Evolutionary conservation across 2,329 filamentous ascomycete genomes (phyloP).

Genomic region (Penicillium aurantiogriseum): DNA sequence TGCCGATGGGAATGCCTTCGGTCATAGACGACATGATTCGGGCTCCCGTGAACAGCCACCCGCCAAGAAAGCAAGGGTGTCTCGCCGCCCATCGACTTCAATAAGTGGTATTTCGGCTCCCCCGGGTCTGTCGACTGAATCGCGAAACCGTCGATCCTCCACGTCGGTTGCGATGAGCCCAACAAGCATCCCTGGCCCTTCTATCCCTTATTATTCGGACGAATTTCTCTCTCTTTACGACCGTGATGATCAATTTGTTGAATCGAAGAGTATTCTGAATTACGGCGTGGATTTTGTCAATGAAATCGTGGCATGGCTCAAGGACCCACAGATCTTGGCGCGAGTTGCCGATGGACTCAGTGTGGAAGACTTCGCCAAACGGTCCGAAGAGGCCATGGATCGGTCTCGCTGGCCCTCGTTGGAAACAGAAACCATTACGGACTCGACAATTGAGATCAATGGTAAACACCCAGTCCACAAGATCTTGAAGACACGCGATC

Average conservation of each 20-base stretch:
- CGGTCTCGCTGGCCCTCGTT: slow-evolving; percentile 54
- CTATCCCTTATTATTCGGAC: slow-evolving; percentile 68
- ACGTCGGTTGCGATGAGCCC: slow-evolving; percentile 69
- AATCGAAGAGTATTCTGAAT: slow-evolving; percentile 71
- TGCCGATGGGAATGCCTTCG: slow-evolving; percentile 50
- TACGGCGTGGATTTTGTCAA: slow-evolving; percentile 73
- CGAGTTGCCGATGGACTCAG: slow-evolving; percentile 63
- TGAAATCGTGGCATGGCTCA: slow-evolving; percentile 74
- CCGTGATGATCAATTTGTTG: slow-evolving; percentile 57
- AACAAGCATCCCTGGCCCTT: slow-evolving; percentile 61
- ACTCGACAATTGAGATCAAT: slow-evolving; percentile 48
- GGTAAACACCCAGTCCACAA: slow-evolving; percentile 69
- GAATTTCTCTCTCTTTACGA: slow-evolving; percentile 75
- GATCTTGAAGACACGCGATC: slow-evolving; percentile 51
- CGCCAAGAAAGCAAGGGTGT: slow-evolving; percentile 76
- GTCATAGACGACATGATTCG: slow-evolving; percentile 57
- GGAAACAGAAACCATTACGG: slow-evolving; percentile 53
- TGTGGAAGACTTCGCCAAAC: slow-evolving; percentile 68
- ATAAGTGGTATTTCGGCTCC: slow-evolving; percentile 66
- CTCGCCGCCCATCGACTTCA: slow-evolving; percentile 75
- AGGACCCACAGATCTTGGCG: slow-evolving; percentile 67
- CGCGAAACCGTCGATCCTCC: slow-evolving; percentile 58
- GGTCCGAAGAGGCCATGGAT: slow-evolving; percentile 56
- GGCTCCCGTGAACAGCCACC: slow-evolving; percentile 53
- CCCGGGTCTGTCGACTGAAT: slow-evolving; percentile 62